A percentile compares a stretch with the other conserved stretches of the same genome.
phyloP scores from a whole-genome alignment of 2,329 filamentous ascomycete species.

The Fusarium mexicanum region DNA sequence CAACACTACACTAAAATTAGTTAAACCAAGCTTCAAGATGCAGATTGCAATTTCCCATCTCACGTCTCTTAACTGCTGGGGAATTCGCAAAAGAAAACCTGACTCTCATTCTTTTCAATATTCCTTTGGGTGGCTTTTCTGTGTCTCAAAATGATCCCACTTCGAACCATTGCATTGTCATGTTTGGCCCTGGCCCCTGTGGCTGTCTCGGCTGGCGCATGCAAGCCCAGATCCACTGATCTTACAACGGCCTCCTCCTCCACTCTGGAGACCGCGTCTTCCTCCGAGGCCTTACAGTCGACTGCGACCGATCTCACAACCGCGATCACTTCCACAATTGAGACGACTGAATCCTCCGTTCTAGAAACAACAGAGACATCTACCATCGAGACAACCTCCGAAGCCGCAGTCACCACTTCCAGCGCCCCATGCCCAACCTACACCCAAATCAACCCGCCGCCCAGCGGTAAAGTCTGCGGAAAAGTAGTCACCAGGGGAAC shows the following conservation, averaged over 20 bases:
- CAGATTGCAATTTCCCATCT: neutral
- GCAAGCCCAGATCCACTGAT: neutral
- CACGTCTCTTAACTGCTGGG: neutral
- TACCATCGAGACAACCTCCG: neutral
- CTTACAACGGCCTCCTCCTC: neutral
- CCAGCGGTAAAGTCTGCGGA: neutral
- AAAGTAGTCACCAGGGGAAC: neutral
- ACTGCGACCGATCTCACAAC: neutral
- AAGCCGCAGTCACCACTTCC: neutral
- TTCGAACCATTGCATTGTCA: neutral
- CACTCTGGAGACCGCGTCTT: neutral
- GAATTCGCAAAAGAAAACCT: fast-evolving
- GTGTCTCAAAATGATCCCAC: neutral
- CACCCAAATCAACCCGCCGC: neutral
- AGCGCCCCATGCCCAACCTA: neutral
- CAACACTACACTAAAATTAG: neutral
- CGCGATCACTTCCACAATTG: neutral
- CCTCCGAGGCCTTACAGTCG: neutral
- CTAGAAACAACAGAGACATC: neutral
- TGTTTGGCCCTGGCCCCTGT: neutral
- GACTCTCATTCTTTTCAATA: fast-evolving
- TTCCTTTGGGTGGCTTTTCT: too few species aligned
- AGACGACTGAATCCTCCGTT: neutral
- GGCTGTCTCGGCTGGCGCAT: neutral
- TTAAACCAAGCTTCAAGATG: fast-evolving